Conservation (phyloP, 192 early-diverging fungal genomes). For the Bifiguratus adelaidae region DNA sequence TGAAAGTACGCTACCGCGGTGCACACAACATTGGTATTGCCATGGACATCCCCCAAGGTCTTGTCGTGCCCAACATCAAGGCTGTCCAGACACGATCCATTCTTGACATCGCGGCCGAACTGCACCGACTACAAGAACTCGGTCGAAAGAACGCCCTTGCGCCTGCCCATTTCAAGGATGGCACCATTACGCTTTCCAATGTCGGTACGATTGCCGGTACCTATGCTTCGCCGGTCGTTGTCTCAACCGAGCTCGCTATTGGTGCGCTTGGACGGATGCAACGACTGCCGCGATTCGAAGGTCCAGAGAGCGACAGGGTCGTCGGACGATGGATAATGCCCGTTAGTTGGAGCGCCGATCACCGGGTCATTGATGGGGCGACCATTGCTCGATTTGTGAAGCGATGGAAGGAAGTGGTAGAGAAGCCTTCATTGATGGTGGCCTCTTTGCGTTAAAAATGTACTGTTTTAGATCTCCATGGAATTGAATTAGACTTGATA, state of each 20-base stretch:
- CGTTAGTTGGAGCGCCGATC: constrained; percentile 91
- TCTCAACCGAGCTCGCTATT: constrained; percentile 80
- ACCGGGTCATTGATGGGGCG: constrained; percentile 92
- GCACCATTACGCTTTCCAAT: constrained; percentile 90
- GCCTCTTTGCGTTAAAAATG: constrained; percentile 39
- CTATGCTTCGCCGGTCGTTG: constrained; percentile 80
- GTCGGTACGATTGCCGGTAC: constrained; percentile 92
- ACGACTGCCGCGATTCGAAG: constrained; percentile 75
- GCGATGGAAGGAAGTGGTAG: constrained; percentile 76
- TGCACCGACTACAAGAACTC: constrained; percentile 57
- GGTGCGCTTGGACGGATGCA: constrained; percentile 80
- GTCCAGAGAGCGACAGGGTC: constrained; percentile 47
- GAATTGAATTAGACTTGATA: no score
- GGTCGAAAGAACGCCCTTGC: constrained; percentile 51
- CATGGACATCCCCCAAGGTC: constrained; percentile 94
- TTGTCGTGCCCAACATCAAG: constrained; percentile 93
- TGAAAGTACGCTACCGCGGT: constrained; percentile 60
- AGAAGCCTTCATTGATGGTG: constrained; percentile 72
- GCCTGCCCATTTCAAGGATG: constrained; percentile 62
- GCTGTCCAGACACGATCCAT: constrained; percentile 78
- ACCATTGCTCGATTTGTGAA: constrained; percentile 87
- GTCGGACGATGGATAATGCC: constrained; percentile 65
- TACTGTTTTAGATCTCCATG: neutral
- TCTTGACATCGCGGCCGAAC: constrained; percentile 80
- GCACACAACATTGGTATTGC: constrained; percentile 91